These are phyloP conservation scores for Pleurotus citrinopileatus DNA, from an alignment of 768 basidiomycete genomes.

Conservation along the genomic window DNA sequence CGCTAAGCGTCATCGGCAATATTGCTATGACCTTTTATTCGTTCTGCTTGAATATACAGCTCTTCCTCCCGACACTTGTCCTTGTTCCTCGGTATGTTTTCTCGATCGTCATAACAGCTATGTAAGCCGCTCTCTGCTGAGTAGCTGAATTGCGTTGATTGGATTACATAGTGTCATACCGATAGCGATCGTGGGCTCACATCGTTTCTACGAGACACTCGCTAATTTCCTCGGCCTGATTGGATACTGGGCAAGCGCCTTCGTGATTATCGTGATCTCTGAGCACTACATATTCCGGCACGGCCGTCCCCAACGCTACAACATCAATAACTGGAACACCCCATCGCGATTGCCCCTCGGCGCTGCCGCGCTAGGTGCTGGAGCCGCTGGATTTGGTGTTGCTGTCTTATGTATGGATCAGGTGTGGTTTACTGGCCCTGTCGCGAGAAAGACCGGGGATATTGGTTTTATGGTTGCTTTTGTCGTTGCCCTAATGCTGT, in stretches of 20 bases:
- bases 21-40: slow-evolving; percentile 85
- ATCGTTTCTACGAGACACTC: slow-evolving; percentile 67
- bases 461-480: slow-evolving; percentile 82
- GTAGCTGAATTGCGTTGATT: too few species aligned
- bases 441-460: slow-evolving; percentile 67
- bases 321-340: slow-evolving; percentile 54
- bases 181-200: slow-evolving; percentile 70
- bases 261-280: slow-evolving; percentile 55
- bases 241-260: slow-evolving; percentile 67
- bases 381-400: slow-evolving; percentile 50
- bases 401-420: slow-evolving; percentile 71
- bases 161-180: slow-evolving; percentile 72
- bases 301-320: slow-evolving; percentile 49
- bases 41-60: slow-evolving; percentile 69
- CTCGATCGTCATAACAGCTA: slow-evolving; percentile 65
- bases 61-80: slow-evolving; percentile 56
- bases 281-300: slow-evolving; percentile 71
- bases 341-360: slow-evolving; percentile 61
- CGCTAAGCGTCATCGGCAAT: slow-evolving; percentile 79
- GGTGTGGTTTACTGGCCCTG: slow-evolving; percentile 75
- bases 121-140: slow-evolving; percentile 54
- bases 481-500: slow-evolving; percentile 47
- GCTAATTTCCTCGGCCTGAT: slow-evolving; percentile 74
- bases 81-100: slow-evolving; percentile 75
- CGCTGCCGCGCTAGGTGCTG: slow-evolving; percentile 58